A percentile compares a stretch with the other conserved stretches of the same genome.
Conservation (phyloP, 495 filamentous ascomycete genomes). For the Talaromyces wortmannii region DNA sequence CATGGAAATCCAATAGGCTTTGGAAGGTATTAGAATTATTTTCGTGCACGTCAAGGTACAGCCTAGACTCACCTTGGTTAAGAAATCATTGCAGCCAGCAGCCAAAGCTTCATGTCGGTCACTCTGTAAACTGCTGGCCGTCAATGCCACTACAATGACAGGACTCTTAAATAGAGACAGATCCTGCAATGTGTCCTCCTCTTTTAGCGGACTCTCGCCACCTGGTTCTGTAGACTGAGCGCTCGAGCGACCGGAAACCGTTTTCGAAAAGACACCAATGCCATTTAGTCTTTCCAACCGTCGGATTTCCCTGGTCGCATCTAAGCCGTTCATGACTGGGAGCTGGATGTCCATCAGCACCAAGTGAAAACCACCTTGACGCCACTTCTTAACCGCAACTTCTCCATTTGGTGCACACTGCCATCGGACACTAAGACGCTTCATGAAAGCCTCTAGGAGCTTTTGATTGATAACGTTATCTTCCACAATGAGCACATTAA, state of each 20-base stretch:
- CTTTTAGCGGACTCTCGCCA: slow-evolving; percentile 19
- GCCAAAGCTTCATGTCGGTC: slow-evolving; percentile 92
- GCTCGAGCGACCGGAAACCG: slow-evolving; percentile 31
- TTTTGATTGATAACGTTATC: slow-evolving; percentile 97
- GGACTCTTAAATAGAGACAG: slow-evolving; percentile 83
- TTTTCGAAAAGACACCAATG: slow-evolving; percentile 76
- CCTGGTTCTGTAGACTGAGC: slow-evolving; percentile 18
- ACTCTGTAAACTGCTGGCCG: slow-evolving; percentile 85
- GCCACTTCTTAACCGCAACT: slow-evolving; percentile 91
- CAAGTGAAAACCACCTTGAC: slow-evolving; percentile 88
- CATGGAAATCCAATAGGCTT: slow-evolving; percentile 97
- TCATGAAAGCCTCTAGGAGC: slow-evolving; percentile 92
- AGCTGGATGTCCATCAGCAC: slow-evolving; percentile 99
- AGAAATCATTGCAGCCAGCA: slow-evolving; percentile 95
- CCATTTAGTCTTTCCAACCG: slow-evolving; percentile 81
- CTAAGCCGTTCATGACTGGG: slow-evolving; percentile 92
- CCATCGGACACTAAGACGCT: slow-evolving; percentile 95
- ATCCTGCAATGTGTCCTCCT: slow-evolving; percentile 58
- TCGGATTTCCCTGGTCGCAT: slow-evolving; percentile 95
- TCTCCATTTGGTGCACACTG: slow-evolving; percentile 90
- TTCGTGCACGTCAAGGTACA: background rate
- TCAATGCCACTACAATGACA: slow-evolving; percentile 96
- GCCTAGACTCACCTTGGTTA: slow-evolving; percentile 74
- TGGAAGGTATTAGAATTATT: slow-evolving; percentile 5
- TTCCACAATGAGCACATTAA: slow-evolving; percentile 96